Conservation (phyloP, 768 basidiomycete species). For the Termitomyces sp. region DNA sequence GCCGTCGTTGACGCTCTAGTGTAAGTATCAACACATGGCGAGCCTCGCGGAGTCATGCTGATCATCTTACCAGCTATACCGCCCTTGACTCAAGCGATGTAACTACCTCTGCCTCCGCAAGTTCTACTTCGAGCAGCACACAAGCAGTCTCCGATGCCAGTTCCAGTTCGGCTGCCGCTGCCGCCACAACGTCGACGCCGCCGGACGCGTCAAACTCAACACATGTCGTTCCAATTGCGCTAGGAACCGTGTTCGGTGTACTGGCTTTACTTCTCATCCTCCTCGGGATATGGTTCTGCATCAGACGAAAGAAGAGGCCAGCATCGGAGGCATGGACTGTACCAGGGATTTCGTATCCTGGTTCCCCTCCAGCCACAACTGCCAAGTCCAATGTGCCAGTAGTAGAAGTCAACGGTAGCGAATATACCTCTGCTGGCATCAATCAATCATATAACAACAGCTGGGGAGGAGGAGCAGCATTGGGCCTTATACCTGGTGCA, state of each 20-base stretch:
- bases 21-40: slow-evolving; percentile 18
- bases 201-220: slow-evolving; percentile 14
- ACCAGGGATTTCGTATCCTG: slow-evolving; percentile 15
- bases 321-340: slow-evolving; percentile 30
- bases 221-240: slow-evolving; percentile 24
- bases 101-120: slow-evolving; percentile 4
- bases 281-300: slow-evolving; percentile 23
- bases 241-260: slow-evolving; percentile 27
- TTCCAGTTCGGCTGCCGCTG: slow-evolving; percentile 3
- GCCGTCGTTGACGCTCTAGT: slow-evolving; percentile 34
- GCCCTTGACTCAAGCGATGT: slow-evolving; percentile 14
- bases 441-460: not conserved
- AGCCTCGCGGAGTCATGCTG: not conserved
- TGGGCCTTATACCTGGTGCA: slow-evolving; percentile 6
- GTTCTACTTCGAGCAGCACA: not conserved
- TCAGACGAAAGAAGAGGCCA: slow-evolving; percentile 20
- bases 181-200: slow-evolving; percentile 16
- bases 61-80: slow-evolving; percentile 17
- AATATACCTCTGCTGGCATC: slow-evolving; percentile 2
- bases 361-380: slow-evolving; percentile 2
- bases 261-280: slow-evolving; percentile 23
- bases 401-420: not conserved
- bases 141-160: slow-evolving; percentile 9
- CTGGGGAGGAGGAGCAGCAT: not conserved
- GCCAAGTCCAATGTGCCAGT: slow-evolving; percentile 1